phyloP scores from a whole-genome alignment of 768 basidiomycete species.

The Strobilomyces dryophilus region DNA sequence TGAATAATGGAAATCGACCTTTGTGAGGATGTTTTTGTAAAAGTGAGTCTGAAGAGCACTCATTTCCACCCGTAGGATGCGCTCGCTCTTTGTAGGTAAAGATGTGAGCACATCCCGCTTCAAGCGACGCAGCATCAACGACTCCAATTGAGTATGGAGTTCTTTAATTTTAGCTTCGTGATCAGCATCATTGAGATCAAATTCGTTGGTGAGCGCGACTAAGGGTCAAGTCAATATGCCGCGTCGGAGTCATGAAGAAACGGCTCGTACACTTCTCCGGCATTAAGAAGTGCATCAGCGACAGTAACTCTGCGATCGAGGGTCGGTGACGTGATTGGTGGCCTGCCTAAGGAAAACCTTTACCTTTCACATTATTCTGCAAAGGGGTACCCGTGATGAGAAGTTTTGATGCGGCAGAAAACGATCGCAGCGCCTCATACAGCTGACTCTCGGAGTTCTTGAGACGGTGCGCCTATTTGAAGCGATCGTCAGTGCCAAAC shows the following conservation, averaged over 20 bases:
- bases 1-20: constrained; percentile 41
- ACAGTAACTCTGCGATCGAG: constrained; percentile 68
- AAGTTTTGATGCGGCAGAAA: constrained; percentile 86
- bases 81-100: constrained; percentile 96
- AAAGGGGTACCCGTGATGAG: constrained; percentile 98
- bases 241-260: background rate
- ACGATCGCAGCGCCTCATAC: constrained; percentile 89
- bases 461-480: constrained; percentile 80
- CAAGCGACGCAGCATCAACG: constrained; percentile 89
- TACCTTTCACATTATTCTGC: constrained; percentile 99
- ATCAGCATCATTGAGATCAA: constrained; percentile 89
- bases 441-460: constrained; percentile 98
- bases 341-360: constrained; percentile 14
- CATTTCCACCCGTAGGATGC: constrained; percentile 97
- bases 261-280: constrained; percentile 83
- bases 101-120: constrained; percentile 97
- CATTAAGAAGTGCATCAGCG: constrained; percentile 99
- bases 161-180: constrained; percentile 96
- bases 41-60: constrained; percentile 93
- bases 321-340: constrained; percentile 5
- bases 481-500: constrained; percentile 14
- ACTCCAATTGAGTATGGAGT: constrained; percentile 87
- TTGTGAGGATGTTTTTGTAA: constrained; percentile 97
- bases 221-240: constrained; percentile 12
- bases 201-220: constrained; percentile 94